Base-by-base conservation (phyloP, 768 basidiomycete genomes). In the Dendrothele bispora region DNA sequence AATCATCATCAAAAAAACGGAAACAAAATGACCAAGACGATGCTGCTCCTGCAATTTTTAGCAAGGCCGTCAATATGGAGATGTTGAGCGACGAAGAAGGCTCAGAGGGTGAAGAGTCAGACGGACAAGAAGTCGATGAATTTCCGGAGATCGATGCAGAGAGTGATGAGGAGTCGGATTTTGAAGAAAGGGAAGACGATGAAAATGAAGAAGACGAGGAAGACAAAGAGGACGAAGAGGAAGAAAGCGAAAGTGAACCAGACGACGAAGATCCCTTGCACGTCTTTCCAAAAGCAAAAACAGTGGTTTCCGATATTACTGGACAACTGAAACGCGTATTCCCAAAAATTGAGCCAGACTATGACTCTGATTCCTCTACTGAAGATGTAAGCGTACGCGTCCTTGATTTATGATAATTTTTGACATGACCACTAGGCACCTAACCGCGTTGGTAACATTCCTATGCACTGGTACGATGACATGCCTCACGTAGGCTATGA, bases 391-490 rank as follows among this genome's bases (percentile, higher is more conserved):
- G 88, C 67, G 21, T 42, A 46, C 26, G 29, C 28, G 32, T 42
- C 51, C 36, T 35, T 40, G 39, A 29, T 48, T 45, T 18, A 49
- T 53, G 20, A 49, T 38, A 21, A 36, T 44, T 26, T 46, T 50
- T 55, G 53, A 47, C 48, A 21, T 29, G n/a, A 37, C 44, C 28
- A 48, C 46, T 55, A 98, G 94, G 80, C 84, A 45, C 90, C 89
- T n/a, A 98, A 97, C 63, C 91, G 95, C 50, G 83, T 97, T 56
- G 97, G 97, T 44, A 80, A 95, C 67, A 74, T 99, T 52, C 97
- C 97, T 38, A 87, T 88, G 79, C 94, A 99, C 61, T 99, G 95
- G 94, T 99, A 99, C 66, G 97, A 98, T 64, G 95, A 98, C 73
- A 74, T 99, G 56, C 97, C 97, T n/a, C 97, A 99, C 68, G 80